phyloP scores from a whole-genome alignment of 2,329 filamentous ascomycete genomes.

The Colletotrichum sp. region DNA sequence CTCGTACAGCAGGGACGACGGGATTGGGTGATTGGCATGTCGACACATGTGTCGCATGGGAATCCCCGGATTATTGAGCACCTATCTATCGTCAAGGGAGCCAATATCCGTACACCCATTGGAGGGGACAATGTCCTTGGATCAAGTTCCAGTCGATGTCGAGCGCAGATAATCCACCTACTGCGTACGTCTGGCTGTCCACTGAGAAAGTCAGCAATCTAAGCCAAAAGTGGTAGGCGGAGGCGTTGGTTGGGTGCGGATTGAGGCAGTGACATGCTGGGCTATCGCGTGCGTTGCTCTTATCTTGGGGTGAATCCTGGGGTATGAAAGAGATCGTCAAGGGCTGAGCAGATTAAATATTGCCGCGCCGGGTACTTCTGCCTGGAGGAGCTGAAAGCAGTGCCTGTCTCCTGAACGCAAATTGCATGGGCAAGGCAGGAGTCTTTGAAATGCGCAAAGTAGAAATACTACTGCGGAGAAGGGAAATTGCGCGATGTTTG shows the following conservation, averaged over 20 bases:
- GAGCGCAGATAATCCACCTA: background rate
- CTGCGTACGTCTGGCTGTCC: background rate
- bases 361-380: background rate
- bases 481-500: background rate
- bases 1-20: background rate
- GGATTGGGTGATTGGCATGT: background rate
- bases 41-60: background rate
- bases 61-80: slow-evolving; percentile 1
- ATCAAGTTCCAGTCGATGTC: background rate
- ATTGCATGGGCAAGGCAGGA: background rate
- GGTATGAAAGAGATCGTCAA: background rate
- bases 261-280: background rate
- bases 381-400: background rate
- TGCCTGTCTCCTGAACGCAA: background rate
- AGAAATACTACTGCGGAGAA: background rate
- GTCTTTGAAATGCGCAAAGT: background rate
- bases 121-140: background rate
- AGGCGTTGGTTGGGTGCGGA: background rate
- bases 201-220: background rate
- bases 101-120: background rate
- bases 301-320: background rate
- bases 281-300: background rate
- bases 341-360: background rate
- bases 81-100: background rate
- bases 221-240: background rate